Evolutionary conservation across 768 basidiomycete species (phyloP), one percentile per base, ranked within the genome.

Genomic region (Trichaptum fuscoviolaceum): DNA sequence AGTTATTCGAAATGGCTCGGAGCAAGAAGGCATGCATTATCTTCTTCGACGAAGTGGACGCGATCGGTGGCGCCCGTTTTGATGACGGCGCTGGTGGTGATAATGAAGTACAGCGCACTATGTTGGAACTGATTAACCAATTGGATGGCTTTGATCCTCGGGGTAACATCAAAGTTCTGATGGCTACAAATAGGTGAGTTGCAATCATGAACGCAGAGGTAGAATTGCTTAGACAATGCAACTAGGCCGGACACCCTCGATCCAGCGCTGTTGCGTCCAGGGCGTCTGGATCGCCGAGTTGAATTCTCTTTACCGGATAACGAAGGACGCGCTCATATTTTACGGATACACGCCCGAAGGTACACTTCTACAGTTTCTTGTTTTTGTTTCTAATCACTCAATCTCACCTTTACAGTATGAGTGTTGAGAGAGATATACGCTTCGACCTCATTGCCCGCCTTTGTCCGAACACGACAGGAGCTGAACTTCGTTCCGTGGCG

Each of bases 151-250:
- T 99, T 78, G 97, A 99, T 77, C 91, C 96, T 7, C 81, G 97
- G 80, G 97, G 97, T n/a, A 99, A 99, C 75, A 99, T 99, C 79
- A 99, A 99, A 77, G 96, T 99, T 24, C 83, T 99, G 66, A 99
- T 99, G 97, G 97, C 97, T 34, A 99, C 97, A 7, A 99, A 99
- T 81, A 82, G 94, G 93, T 92, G 64, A 68, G 85, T 75, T 35
- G n/a, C 35, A 24, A 62, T 66, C 66, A 15, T 52, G 15, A 64
- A 34, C 6, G 60, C 23, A 35, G 12, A 57, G 25, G 42, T 12
- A 20, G 64, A n/a, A 57, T 58, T 35, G 62, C 62, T 63, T 67
- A 67, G 20, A 67, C 62, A 63, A 42, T 42, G 60, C 42, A 6
- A n/a, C 12, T 67, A 96, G 96, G 77, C 97, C 97, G 23, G 97